Percentiles rank a stretch among this genome's conserved stretches.
These are phyloP conservation scores for Alternaria conjuncta DNA, from an alignment of 2,329 filamentous ascomycete genomes.

Conservation along the genomic window DNA sequence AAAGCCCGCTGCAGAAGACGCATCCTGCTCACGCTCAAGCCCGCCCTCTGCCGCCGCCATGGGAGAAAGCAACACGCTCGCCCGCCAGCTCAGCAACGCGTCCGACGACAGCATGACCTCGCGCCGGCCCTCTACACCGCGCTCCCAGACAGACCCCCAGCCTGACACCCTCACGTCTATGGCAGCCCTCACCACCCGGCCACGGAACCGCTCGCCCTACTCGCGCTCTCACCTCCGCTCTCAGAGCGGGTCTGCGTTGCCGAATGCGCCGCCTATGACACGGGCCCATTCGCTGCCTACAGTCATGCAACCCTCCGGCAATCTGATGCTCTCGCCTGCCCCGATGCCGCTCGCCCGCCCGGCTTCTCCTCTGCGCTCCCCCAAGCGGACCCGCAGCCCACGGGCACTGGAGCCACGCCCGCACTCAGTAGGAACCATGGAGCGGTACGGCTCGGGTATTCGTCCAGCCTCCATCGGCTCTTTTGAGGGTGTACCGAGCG, in stretches of 20 bases:
- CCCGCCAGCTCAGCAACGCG: constrained; percentile 34
- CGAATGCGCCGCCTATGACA: constrained; percentile 55
- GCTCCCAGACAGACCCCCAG: constrained; percentile 49
- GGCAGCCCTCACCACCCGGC: constrained; percentile 34
- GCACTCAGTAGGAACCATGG: constrained; percentile 16
- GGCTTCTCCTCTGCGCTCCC: constrained; percentile 51
- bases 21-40: not conserved
- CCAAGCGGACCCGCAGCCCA: constrained; percentile 52
- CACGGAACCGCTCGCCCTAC: constrained; percentile 57
- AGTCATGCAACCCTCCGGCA: constrained; percentile 43
- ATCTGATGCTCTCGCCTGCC: constrained; percentile 44
- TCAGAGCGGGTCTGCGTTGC: constrained; percentile 50
- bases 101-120: constrained; percentile 29
- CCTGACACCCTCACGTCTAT: constrained; percentile 22
- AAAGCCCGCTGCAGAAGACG: constrained; percentile 1
- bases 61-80: constrained; percentile 29
- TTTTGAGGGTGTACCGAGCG: constrained; percentile 43
- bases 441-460: constrained; percentile 28
- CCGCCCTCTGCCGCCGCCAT: constrained; percentile 21
- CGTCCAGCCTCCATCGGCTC: constrained; percentile 38
- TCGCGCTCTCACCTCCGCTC: constrained; percentile 55
- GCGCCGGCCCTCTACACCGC: constrained; percentile 44
- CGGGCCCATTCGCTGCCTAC: constrained; percentile 57
- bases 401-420: constrained; percentile 30
- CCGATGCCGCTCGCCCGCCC: constrained; percentile 38